Conservation (phyloP, 192 early-diverging fungal genomes). For the Podochytrium sp. region DNA sequence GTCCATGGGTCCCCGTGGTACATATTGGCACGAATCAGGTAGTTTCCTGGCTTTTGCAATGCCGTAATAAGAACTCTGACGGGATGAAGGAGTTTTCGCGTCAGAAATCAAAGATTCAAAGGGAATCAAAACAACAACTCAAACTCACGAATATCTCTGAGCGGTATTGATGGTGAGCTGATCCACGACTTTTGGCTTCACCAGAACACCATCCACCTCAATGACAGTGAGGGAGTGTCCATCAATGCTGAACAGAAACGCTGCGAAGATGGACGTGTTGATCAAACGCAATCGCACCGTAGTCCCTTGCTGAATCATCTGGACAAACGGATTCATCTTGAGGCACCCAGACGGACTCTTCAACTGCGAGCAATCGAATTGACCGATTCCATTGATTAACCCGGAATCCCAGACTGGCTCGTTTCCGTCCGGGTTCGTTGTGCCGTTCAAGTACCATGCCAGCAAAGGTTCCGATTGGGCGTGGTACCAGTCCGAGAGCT, state of each 20-base stretch:
- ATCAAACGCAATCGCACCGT: constrained; percentile 49
- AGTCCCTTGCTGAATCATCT: constrained; percentile 72
- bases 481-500: constrained; percentile 1
- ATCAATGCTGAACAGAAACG: constrained; percentile 47
- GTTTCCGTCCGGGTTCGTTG: constrained; percentile 58
- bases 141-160: constrained; percentile 46
- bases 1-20: background rate
- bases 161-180: constrained; percentile 41
- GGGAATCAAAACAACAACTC: background rate
- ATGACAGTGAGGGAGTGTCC: constrained; percentile 53
- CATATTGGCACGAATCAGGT: background rate
- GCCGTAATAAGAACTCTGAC: background rate
- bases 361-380: background rate
- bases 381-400: constrained; percentile 57
- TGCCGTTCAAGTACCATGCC: constrained; percentile 45
- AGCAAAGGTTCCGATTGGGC: background rate
- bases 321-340: constrained; percentile 35
- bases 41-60: background rate
- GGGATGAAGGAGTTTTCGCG: background rate
- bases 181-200: constrained; percentile 38
- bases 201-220: constrained; percentile 50
- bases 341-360: background rate
- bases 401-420: constrained; percentile 65
- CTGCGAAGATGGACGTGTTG: constrained; percentile 43
- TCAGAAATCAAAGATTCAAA: background rate